Conservation (phyloP, 2,329 filamentous ascomycete species). For the Aspergillus neoniger region DNA sequence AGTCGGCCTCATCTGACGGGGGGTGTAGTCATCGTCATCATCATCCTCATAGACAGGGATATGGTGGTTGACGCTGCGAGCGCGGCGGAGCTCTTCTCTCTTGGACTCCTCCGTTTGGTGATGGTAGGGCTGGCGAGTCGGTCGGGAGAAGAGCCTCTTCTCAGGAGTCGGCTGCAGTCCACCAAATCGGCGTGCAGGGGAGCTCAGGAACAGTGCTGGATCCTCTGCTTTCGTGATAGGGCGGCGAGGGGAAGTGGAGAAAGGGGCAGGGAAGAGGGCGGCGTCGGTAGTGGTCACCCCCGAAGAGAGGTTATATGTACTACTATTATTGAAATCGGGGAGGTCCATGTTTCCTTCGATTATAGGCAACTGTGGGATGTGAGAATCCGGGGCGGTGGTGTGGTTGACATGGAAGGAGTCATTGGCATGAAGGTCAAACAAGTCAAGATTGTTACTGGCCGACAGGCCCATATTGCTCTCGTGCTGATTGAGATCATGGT, state of each 20-base stretch:
- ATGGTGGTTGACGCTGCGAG: slow-evolving; percentile 32
- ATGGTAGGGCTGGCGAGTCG: slow-evolving; percentile 49
- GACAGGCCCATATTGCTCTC: slow-evolving; percentile 20
- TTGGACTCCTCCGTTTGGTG: slow-evolving; percentile 53
- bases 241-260: slow-evolving; percentile 48
- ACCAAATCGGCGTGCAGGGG: slow-evolving; percentile 51
- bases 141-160: slow-evolving; percentile 28
- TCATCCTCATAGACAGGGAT: slow-evolving; percentile 34
- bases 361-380: slow-evolving; percentile 39
- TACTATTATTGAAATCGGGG: slow-evolving; percentile 33
- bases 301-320: slow-evolving; percentile 31
- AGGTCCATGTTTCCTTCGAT: slow-evolving; percentile 39
- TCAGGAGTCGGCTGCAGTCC: slow-evolving; percentile 37
- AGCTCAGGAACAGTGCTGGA: slow-evolving; percentile 51
- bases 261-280: slow-evolving; percentile 45
- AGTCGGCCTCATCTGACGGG: slow-evolving; percentile 35
- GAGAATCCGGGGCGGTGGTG: slow-evolving; percentile 21
- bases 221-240: slow-evolving; percentile 45
- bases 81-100: slow-evolving; percentile 43
- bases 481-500: slow-evolving; percentile 40
- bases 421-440: slow-evolving; percentile 24
- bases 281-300: slow-evolving; percentile 35
- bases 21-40: slow-evolving; percentile 39
- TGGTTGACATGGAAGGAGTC: slow-evolving; percentile 23
- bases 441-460: slow-evolving; percentile 20